Base-by-base conservation (phyloP, 2,329 filamentous ascomycete species). In the Alternaria sp. region DNA sequence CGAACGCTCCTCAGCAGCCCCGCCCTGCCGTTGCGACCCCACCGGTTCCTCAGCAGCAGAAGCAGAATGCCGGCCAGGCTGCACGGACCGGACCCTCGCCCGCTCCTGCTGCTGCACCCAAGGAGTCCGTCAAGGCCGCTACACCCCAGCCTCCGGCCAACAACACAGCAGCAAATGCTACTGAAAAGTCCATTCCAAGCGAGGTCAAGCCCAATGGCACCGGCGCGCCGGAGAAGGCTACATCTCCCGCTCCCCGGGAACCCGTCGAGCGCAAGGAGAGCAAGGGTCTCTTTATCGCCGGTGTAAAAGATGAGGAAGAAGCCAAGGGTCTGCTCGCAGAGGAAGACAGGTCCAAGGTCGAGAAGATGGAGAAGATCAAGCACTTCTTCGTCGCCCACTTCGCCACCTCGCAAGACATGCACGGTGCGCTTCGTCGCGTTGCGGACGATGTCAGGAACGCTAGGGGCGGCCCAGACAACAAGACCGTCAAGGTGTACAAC, bases 311-410 rank as follows among this genome's bases (percentile, higher is more conserved):
- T 57, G 92, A 95, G 69, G 92, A 97, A 30, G 92, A 94, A 64
- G 91, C 93, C 40, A 90, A 91, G 60, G 90, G 92, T 32, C 85
- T 97, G 23, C 95, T 99, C 77, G 85, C 88, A 1, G 90, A 96
- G 12, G 92, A 97, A 73, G 93, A 97, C 76, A 90, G 89, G 76
- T 78, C 87, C 30, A 97, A 96, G 83, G 93, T 97, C 68, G 81
- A 88, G 58, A 84, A 84, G 74, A 80, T 88, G 59, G 84, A 85
- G 74, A 94, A 93, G 81, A 92, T 89, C 83, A 89, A 89, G 74
- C 89, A 89, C 65, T 93, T 93, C 83, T 94, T 91, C 82, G 92
- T 97, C 54, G 93, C 93, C 25, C 90, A 94, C 69, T 98, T 98
- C 83, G 89, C 90, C 77, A 92, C 86, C 3, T 77, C 85, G 4